phyloP scores from a whole-genome alignment of 108 stramenopile genomes.

The Bacterosira constricta region DNA sequence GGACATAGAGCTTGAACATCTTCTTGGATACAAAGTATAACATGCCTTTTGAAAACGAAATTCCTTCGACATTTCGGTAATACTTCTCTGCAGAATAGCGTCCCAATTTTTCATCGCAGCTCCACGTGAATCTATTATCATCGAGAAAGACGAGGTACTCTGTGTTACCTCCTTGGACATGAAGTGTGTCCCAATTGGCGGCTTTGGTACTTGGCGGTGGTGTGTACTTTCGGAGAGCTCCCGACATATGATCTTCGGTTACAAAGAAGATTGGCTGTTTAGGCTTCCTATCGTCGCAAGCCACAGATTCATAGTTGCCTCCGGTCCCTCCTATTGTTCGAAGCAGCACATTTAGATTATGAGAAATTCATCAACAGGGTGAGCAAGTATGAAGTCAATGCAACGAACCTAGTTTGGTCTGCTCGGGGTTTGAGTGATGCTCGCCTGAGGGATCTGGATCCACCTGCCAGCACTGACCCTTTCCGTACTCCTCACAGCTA shows the following conservation, averaged over 20 bases:
- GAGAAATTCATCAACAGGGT: neutral
- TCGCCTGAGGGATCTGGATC: conserved; percentile 62
- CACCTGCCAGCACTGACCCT: conserved; percentile 61
- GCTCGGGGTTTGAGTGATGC: conserved; percentile 17
- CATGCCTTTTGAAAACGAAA: conserved; percentile 19
- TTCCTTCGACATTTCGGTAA: conserved; percentile 56
- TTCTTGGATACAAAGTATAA: conserved; percentile 61
- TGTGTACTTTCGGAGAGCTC: conserved; percentile 45
- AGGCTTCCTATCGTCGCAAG: conserved; percentile 38
- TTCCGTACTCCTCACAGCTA: conserved; percentile 59
- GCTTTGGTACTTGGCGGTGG: conserved; percentile 12
- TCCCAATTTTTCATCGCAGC: conserved; percentile 14
- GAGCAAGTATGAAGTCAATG: neutral
- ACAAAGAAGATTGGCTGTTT: conserved; percentile 37
- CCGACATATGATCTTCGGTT: conserved; percentile 34
- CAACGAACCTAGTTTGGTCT: conserved; percentile 17
- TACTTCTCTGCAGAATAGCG: conserved; percentile 29
- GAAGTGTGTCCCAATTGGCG: conserved; percentile 45
- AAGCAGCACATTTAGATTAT: neutral
- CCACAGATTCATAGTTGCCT: conserved; percentile 22
- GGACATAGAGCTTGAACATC: conserved; percentile 21
- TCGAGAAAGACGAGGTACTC: conserved; percentile 38
- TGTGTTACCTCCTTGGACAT: conserved; percentile 22
- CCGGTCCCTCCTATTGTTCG: neutral
- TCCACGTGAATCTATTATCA: conserved; percentile 38